Evolutionary conservation across 2,329 filamentous ascomycete genomes (phyloP).

Genomic region (Hypoxylon sp.): DNA sequence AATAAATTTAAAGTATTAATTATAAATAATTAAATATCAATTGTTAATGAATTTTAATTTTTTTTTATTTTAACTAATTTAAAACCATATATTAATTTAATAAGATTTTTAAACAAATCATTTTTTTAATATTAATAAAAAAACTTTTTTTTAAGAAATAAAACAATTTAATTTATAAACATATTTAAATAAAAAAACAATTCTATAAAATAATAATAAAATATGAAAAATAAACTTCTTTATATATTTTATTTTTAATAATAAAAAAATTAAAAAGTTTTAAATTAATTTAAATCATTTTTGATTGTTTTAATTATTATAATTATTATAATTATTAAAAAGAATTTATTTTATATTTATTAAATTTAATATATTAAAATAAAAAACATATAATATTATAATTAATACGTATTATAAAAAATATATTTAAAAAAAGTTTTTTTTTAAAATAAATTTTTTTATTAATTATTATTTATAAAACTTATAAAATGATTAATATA

Average conservation of each 20-base stretch:
- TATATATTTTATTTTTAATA: background rate
- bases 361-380: background rate
- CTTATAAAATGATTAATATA: too few species aligned
- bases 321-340: background rate
- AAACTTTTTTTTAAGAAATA: too few species aligned
- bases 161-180: too few species aligned
- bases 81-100: too few species aligned
- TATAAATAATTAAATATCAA: background rate
- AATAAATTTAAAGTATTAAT: background rate
- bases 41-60: background rate
- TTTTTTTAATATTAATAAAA: background rate
- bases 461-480: too few species aligned
- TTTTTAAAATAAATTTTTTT: too few species aligned
- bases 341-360: background rate
- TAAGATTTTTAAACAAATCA: background rate
- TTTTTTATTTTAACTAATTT: background rate
- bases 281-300: background rate
- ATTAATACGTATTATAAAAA: too few species aligned
- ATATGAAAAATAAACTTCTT: background rate
- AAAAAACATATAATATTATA: background rate
- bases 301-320: background rate
- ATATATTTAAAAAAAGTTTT: too few species aligned
- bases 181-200: background rate
- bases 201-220: too few species aligned
- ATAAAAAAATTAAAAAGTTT: background rate